Conservation (phyloP, 2,329 filamentous ascomycete genomes). For the Fusarium euwallaceae region DNA sequence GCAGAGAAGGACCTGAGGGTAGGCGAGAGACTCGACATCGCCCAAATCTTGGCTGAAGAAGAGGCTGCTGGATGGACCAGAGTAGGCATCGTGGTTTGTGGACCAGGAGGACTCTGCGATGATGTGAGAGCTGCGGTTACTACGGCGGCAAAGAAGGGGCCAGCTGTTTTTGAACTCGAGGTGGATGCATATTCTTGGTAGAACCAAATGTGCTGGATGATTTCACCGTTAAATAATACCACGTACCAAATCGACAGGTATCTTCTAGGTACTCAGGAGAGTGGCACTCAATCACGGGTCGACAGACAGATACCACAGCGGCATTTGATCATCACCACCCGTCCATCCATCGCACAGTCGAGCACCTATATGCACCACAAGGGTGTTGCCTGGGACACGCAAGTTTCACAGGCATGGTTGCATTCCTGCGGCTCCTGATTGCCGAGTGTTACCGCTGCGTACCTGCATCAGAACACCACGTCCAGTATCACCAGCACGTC, state of each 20-base stretch:
- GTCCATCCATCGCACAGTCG: background rate
- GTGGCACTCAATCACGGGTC: background rate
- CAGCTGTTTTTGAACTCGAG: background rate
- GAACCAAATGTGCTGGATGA: background rate
- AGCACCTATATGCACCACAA: background rate
- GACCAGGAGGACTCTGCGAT: background rate
- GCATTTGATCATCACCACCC: background rate
- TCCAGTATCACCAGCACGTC: background rate
- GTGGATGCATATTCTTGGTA: constrained; percentile 6
- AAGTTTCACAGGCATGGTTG: background rate
- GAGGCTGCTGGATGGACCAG: background rate
- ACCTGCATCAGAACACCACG: background rate
- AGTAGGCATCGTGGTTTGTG: background rate
- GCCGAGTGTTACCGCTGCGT: background rate
- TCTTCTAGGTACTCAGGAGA: background rate
- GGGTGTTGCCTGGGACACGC: too few relatives aligned
- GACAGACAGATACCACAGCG: background rate
- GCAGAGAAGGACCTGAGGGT: background rate
- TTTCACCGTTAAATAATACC: background rate
- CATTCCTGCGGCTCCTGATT: background rate
- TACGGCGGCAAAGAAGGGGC: background rate
- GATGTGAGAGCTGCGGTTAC: background rate
- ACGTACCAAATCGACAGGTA: background rate
- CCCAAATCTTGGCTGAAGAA: background rate
- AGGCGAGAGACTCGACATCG: background rate